Base-by-base conservation (phyloP, 805 yeast species). In the Cyberlindnera euphorbiiphila region DNA sequence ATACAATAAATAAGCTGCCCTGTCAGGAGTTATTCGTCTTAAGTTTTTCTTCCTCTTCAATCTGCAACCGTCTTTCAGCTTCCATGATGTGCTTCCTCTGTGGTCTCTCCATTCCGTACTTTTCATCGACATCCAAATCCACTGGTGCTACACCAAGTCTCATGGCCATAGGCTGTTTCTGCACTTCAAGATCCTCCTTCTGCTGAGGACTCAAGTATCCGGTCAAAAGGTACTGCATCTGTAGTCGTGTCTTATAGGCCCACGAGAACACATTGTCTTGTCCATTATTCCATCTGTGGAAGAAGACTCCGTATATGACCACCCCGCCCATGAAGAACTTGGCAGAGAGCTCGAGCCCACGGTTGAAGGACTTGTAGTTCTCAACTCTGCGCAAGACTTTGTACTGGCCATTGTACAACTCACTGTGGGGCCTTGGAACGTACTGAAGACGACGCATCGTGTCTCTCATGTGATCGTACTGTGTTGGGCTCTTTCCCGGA, bases 271-370 rank as follows among this genome's bases (percentile, higher is more conserved):
- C 77, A 51, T 85, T 80, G 40, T 85, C 91, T 45, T 74, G 73
- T 3, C 88, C 88, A 41, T 85, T 93, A 53, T 86, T 85, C 95
- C 95, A 85, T 36, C 87, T 66, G 57, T 80, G 74, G 61, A 85
- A 79, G 56, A 86, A 86, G 3, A 82, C 72, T 16, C 78, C 77
- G 50, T 79, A 81, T 1, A 74, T 55, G 18, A 74, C 60, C 7
- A 81, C 59, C 0, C 73, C 68, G 22, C 67, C 63, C 7, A 76
- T 72, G 22, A 76, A 49, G 8, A 72, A 52, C 26, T 70, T 68
- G 0, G 81, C 79, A 17, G 81, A 70, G 57, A 74, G 60, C 39
- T 73, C 65, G 6, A 83, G 74, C 6, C 93, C 94, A 14, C 65
- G 63, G 44, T 74, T 71, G 49, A 82, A 77, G 21, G 72, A 57